These are phyloP conservation scores for Lithohypha guttulata DNA, from an alignment of 2,329 filamentous ascomycete species.

Conservation along the genomic window DNA sequence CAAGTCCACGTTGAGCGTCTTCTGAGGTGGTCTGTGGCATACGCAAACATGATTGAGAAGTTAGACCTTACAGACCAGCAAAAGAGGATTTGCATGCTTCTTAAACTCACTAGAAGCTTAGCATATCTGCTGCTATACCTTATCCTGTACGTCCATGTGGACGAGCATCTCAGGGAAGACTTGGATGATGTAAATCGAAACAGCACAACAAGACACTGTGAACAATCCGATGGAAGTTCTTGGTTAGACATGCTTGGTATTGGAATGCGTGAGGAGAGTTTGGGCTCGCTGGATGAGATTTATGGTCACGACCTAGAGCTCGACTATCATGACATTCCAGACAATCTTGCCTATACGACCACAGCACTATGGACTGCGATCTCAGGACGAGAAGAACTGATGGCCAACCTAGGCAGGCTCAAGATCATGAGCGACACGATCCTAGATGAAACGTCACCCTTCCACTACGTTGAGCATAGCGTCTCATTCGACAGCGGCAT, in stretches of 20 bases:
- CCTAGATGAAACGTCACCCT: constrained; percentile 12
- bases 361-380: not conserved
- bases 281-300: no score
- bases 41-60: constrained; percentile 13
- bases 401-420: constrained; percentile 19
- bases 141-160: not conserved
- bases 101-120: constrained; percentile 2
- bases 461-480: constrained; percentile 14
- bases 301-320: no score
- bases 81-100: constrained; percentile 1
- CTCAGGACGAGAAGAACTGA: constrained; percentile 13
- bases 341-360: constrained; percentile 1
- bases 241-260: no score
- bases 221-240: no score
- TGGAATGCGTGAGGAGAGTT: not conserved
- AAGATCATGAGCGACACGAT: constrained; percentile 17
- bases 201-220: no score
- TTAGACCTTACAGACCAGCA: not conserved
- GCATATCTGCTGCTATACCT: constrained; percentile 7
- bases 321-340: no score
- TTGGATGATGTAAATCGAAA: not conserved
- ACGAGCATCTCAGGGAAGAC: not conserved
- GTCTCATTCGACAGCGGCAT: constrained; percentile 19
- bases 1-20: constrained; percentile 18
- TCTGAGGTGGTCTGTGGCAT: constrained; percentile 19